These are phyloP conservation scores for Tricholoma bakamatsutake DNA, from an alignment of 768 basidiomycete species.

Conservation along the genomic window DNA sequence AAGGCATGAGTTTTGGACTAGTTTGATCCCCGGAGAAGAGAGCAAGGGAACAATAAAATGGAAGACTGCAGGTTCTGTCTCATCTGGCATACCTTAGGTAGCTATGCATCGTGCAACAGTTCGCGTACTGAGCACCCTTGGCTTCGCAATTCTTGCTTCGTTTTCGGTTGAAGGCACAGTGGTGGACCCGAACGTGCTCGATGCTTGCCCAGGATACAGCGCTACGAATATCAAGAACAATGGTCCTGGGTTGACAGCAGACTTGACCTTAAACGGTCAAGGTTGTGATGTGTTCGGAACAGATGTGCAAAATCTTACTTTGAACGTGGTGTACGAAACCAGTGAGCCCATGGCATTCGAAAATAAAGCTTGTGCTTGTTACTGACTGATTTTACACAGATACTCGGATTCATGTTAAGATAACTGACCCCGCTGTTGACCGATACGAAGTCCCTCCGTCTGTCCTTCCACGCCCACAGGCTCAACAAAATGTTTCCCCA, in stretches of 20 bases:
- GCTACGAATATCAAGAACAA: constrained; percentile 36
- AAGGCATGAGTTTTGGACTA: too few species aligned
- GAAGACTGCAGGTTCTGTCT: too few species aligned
- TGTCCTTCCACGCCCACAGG: constrained; percentile 50
- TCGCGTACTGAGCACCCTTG: background rate
- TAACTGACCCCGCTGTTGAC: constrained; percentile 40
- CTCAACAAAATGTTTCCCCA: constrained; percentile 19
- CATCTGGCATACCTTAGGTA: background rate
- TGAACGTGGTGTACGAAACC: constrained; percentile 57
- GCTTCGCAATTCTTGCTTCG: background rate
- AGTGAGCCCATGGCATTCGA: constrained; percentile 24
- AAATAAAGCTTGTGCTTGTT: background rate
- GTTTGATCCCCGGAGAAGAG: too few species aligned
- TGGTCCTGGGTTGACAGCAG: constrained; percentile 40
- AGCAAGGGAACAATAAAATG: too few species aligned
- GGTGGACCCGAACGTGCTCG: constrained; percentile 34
- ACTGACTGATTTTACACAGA: constrained; percentile 21
- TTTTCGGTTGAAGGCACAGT: constrained; percentile 7
- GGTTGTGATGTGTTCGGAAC: constrained; percentile 57
- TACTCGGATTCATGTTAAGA: constrained; percentile 59
- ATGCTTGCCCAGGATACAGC: constrained; percentile 58
- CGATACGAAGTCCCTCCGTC: constrained; percentile 64
- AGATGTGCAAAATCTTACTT: constrained; percentile 41
- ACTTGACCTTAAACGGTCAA: constrained; percentile 44
- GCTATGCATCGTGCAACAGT: constrained; percentile 4